Evolutionary conservation across 331 rosid genomes (phyloP), one percentile per base, ranked within the genome.

Genomic region (Telfairia occidentalis): DNA sequence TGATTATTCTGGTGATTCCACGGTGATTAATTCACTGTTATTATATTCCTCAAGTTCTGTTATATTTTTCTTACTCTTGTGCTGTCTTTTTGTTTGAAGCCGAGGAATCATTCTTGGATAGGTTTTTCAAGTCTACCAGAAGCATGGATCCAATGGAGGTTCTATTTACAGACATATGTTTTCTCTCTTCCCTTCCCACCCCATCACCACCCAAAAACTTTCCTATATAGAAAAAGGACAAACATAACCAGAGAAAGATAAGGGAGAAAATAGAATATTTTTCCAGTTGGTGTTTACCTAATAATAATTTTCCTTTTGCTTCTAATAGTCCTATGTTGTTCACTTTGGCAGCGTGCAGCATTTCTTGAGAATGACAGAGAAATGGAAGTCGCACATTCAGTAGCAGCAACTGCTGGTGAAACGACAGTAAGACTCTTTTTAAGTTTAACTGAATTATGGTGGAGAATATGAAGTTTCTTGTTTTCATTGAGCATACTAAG

Each of bases 321-420:
- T 19, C 61, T 46, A 76, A n/a, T 58, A 50, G 50, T 38, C 75
- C 29, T 72, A 6, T 73, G 73, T 34, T 9, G 5, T 35, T 15
- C 76, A 19, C 34, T 49, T 70, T 55, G 80, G 73, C 74, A 95
- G 99, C 96, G 99, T 4, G 99, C 97, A n/a, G 83, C 65, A 66
- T 92, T 87, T 88, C 92, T 92, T 11, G 99, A 89, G 89, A 86
- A 81, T 49, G 97, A 92, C 80, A 83, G 63, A 24, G 97, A 95
- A 80, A 89, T 95, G 93, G 99, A 95, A 86, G 90, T 75, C 76
- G 97, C 99, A 79, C 97, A 95, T 85, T 81, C 90, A 7, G 86
- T 90, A 21, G 99, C 99, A 34, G 99, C 97, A 53, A 86, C 75
- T 84, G 93, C 86, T 79, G 99, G 99, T 29, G 97, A 95, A 40